Conservation (phyloP, 2,329 filamentous ascomycete genomes). For the Trichophyton mentagrophytes region DNA sequence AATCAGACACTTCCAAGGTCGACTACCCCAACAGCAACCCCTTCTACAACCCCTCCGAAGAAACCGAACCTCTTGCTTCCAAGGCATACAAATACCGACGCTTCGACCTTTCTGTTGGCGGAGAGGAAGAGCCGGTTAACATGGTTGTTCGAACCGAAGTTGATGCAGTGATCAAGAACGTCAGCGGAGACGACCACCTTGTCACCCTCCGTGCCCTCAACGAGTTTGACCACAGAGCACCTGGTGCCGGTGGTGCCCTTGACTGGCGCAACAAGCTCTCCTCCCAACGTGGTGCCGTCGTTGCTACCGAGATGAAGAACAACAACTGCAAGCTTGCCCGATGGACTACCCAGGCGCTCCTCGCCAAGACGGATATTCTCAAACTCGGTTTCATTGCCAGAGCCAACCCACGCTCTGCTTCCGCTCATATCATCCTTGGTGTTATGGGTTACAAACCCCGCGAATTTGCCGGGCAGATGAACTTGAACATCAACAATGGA, state of each 20-base stretch:
- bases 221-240: constrained; percentile 97
- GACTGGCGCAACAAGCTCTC: constrained; percentile 96
- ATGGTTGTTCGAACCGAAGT: constrained; percentile 89
- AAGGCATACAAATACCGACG: constrained; percentile 98
- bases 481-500: constrained; percentile 87
- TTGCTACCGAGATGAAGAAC: constrained; percentile 99
- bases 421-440: constrained; percentile 88
- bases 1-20: constrained; percentile 65
- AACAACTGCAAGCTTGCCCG: constrained; percentile 97
- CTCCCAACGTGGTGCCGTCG: constrained; percentile 87
- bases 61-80: constrained; percentile 84
- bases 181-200: constrained; percentile 80
- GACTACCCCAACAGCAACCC: constrained; percentile 83
- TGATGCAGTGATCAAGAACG: constrained; percentile 91
- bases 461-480: constrained; percentile 97
- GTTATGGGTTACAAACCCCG: constrained; percentile 96
- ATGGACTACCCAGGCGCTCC: constrained; percentile 94
- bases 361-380: constrained; percentile 96
- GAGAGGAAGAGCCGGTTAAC: constrained; percentile 84
- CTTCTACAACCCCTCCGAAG: constrained; percentile 90
- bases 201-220: constrained; percentile 92
- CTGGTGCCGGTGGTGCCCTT: constrained; percentile 83
- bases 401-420: constrained; percentile 78
- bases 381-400: constrained; percentile 98
- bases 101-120: constrained; percentile 86